Conservation (phyloP, 805 yeast species). For the Isabelozyma pseudorhagii region DNA sequence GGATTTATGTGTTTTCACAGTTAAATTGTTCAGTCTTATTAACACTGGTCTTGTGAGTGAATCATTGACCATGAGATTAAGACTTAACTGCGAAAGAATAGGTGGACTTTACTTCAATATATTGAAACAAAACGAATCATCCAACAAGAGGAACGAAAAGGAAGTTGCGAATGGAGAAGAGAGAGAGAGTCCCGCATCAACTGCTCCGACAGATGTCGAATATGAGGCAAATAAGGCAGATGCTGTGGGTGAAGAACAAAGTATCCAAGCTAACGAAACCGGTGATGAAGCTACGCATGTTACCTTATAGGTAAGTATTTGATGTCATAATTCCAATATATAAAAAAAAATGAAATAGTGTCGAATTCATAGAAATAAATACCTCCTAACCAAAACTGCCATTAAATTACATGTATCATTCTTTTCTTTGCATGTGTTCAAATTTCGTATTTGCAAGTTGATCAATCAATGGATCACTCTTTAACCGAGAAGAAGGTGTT, state of each 20-base stretch:
- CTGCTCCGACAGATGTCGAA: background rate
- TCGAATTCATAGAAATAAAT: no score
- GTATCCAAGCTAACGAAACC: background rate
- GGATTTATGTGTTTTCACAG: constrained; percentile 37
- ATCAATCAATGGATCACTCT: background rate
- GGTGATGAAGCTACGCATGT: background rate
- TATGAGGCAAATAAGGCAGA: no score
- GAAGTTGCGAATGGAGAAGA: background rate
- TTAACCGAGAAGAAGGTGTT: background rate
- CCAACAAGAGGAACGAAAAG: no score
- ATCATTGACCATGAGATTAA: constrained; percentile 25
- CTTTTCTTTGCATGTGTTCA: background rate
- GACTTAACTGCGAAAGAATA: constrained; percentile 30
- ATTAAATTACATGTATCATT: background rate
- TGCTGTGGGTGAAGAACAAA: no score
- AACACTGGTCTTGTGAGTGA: constrained; percentile 29
- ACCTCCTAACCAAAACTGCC: background rate
- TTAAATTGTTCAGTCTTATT: constrained; percentile 35
- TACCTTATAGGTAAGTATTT: background rate
- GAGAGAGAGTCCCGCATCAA: background rate
- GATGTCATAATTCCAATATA: background rate
- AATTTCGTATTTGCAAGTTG: background rate
- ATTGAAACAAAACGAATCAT: constrained; percentile 13
- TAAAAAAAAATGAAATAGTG: background rate
- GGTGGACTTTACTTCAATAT: constrained; percentile 31